These are phyloP conservation scores for Cucumis cinereus DNA, from an alignment of 306 rosid genomes.

Conservation along the genomic window DNA sequence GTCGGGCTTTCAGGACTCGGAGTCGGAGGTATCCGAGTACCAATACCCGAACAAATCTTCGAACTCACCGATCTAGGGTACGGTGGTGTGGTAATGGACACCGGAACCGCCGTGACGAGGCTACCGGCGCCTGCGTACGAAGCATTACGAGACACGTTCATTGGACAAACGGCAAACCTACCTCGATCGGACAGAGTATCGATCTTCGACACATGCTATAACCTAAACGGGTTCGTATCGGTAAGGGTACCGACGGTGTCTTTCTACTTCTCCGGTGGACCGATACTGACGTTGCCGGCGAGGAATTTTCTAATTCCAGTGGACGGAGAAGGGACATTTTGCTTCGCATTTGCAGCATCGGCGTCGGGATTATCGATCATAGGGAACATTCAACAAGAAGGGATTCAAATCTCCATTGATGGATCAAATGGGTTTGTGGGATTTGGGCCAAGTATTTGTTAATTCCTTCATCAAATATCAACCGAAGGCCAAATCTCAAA, in stretches of 20 bases:
- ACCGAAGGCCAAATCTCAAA: neutral
- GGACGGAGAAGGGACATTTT: conserved; percentile 56
- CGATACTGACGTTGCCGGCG: conserved; percentile 63
- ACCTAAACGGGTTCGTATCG: conserved; percentile 51
- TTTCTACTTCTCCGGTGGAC: conserved; percentile 70
- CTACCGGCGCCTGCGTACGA: conserved; percentile 47
- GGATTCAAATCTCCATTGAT: conserved; percentile 71
- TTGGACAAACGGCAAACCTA: conserved; percentile 46
- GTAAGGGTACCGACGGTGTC: conserved; percentile 89
- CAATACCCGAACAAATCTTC: conserved; percentile 40
- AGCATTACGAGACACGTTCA: conserved; percentile 48
- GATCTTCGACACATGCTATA: conserved; percentile 73
- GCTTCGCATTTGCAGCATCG: conserved; percentile 69
- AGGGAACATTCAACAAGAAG: conserved; percentile 88
- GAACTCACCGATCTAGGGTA: conserved; percentile 31
- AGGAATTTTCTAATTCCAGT: conserved; percentile 62
- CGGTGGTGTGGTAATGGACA: conserved; percentile 89
- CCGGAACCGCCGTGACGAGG: conserved; percentile 86
- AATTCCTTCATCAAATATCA: neutral
- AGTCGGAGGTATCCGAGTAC: conserved; percentile 53
- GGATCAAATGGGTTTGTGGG: conserved; percentile 80
- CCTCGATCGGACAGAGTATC: conserved; percentile 52
- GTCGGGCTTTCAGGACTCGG: conserved; percentile 67
- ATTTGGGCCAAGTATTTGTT: conserved; percentile 79
- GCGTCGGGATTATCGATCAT: conserved; percentile 43